Percentiles rank a stretch among this genome's conserved stretches.
phyloP scores from a whole-genome alignment of 2,329 filamentous ascomycete genomes.

The Penicillium sp. region DNA sequence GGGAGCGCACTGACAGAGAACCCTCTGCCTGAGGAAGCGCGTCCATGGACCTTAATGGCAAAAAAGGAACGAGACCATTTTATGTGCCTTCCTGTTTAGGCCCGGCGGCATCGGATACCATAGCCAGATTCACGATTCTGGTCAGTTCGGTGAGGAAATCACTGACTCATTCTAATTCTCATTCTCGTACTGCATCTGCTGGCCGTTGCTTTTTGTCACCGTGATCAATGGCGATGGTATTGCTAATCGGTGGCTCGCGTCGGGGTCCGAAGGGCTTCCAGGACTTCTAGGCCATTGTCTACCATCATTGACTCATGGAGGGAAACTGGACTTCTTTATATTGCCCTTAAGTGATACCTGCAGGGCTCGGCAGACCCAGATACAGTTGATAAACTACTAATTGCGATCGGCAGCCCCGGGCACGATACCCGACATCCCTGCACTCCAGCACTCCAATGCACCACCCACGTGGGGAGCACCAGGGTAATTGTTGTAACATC shows the following conservation, averaged over 20 bases:
- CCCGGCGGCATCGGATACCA: neutral
- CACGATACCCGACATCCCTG: neutral
- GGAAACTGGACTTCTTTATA: neutral
- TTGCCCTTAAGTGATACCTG: neutral
- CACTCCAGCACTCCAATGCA: neutral
- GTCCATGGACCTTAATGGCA: neutral
- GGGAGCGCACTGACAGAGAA: neutral
- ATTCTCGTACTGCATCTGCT: neutral
- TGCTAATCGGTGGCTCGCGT: neutral
- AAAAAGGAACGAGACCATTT: neutral
- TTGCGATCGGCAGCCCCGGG: neutral
- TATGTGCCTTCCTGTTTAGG: neutral
- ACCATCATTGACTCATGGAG: fast-evolving
- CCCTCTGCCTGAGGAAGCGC: neutral
- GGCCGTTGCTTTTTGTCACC: neutral
- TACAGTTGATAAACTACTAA: neutral
- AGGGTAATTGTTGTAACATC: neutral
- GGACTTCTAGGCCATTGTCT: neutral
- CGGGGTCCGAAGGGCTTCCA: neutral
- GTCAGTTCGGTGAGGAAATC: neutral
- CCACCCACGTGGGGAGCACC: neutral
- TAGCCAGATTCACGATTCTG: neutral
- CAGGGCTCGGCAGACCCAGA: neutral
- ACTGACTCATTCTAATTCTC: too few species aligned
- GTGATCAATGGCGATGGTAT: neutral